Evolutionary conservation across 768 basidiomycete genomes (phyloP), one percentile per base, ranked within the genome.

Genomic region (Kwoniella mangroviensis): DNA sequence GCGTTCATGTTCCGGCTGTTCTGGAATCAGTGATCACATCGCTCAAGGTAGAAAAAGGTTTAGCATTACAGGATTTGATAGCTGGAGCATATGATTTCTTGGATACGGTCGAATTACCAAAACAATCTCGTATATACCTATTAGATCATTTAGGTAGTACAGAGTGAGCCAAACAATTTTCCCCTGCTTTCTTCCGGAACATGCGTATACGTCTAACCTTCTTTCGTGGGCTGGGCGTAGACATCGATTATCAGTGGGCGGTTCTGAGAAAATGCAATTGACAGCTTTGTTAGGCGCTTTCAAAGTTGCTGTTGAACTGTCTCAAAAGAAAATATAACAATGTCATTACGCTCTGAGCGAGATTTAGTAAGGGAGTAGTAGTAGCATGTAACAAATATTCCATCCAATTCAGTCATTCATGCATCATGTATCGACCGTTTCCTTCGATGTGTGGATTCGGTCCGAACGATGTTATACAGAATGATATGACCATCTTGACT

Each of bases 1-100:
- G 26, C 2, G 4, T 26, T 4, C 2, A 2, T 26, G 26, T 26
- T 26, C 4, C 4, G 26, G 26, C 26, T 4, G 26, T 26, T 26
- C 2, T 26, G 26, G 4, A 26, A 2, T 73, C 34, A 98, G 96
- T 92, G 88, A 93, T 98, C 57, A 89, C 88, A 4, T 86, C 89
- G 1, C 79, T 99, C 73, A 98, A 98, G 81, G 89, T 89, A 1
- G 94, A 98, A 70, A 90, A 94, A 65, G 97, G 97, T 13, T 86
- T 99, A 52, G 97, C 97, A 4, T 85, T 98, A 24, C 97, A 98
- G 81, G 97, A 99, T 84, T 86, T 99, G 55, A 89, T 99, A 34
- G 87, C 89, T 34, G 96, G 96, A 24, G 89, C 94, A 40, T 97
- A 91, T 81, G 97, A 99, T 67, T 94, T 92, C 77, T 84, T 94